These are phyloP conservation scores for Geopyxis carbonaria DNA, from an alignment of 495 filamentous ascomycete species.

Conservation along the genomic window DNA sequence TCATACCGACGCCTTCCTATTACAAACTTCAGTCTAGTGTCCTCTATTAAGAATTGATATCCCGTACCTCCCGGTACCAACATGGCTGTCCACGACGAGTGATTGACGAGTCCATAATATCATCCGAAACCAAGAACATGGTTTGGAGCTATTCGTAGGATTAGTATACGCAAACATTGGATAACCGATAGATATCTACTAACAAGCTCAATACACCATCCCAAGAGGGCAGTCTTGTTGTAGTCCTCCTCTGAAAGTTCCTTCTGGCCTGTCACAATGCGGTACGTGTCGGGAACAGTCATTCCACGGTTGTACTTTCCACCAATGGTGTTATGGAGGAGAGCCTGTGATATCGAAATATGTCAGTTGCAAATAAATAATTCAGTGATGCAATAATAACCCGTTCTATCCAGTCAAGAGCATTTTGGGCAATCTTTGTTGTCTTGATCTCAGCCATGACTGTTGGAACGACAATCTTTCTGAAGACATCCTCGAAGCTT, in stretches of 20 bases:
- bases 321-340: conserved; percentile 72
- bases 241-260: conserved; percentile 57
- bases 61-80: conserved; percentile 52
- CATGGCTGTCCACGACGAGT: conserved; percentile 85
- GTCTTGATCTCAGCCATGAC: conserved; percentile 54
- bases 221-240: conserved; percentile 65
- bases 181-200: background rate
- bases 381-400: conserved; percentile 12
- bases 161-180: conserved; percentile 8
- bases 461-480: conserved; percentile 51
- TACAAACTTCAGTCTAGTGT: conserved; percentile 13
- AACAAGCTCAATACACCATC: conserved; percentile 84
- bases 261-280: conserved; percentile 45
- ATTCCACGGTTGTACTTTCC: conserved; percentile 98
- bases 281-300: conserved; percentile 82
- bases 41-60: background rate
- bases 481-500: conserved; percentile 78
- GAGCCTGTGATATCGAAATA: conserved; percentile 33
- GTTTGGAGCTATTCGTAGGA: conserved; percentile 48
- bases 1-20: conserved; percentile 66
- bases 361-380: background rate
- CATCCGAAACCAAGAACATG: conserved; percentile 95
- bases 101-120: conserved; percentile 92
- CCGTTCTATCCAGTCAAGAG: conserved; percentile 83
- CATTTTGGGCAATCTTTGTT: conserved; percentile 67